These are phyloP conservation scores for Schwanniomyces vanrijiae DNA, from an alignment of 805 yeast species.

Conservation along the genomic window DNA sequence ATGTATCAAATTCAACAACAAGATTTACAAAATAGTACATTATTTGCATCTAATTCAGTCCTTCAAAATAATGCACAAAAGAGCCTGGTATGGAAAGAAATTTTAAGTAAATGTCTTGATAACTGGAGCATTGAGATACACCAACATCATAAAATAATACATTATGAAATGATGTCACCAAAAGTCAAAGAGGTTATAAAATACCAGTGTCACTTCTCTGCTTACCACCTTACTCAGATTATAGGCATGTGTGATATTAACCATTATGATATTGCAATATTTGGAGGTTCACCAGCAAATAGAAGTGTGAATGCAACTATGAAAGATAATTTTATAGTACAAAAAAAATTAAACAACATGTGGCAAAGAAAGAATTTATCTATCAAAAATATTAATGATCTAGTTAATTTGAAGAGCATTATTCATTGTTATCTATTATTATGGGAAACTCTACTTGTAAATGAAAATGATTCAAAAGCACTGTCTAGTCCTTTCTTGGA, in stretches of 20 bases:
- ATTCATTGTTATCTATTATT: conserved; percentile 40
- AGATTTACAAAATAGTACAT: conserved; percentile 45
- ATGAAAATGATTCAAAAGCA: conserved; percentile 15
- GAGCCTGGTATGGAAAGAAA: conserved; percentile 66
- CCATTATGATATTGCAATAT: conserved; percentile 76
- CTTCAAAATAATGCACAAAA: conserved; percentile 16
- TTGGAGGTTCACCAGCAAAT: conserved; percentile 80
- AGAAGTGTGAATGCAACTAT: conserved; percentile 48
- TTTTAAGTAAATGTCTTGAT: conserved; percentile 67
- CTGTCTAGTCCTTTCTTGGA: conserved; percentile 13
- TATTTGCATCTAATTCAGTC: conserved; percentile 19
- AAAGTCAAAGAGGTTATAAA: not conserved
- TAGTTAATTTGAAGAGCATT: conserved; percentile 34
- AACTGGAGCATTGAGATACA: conserved; percentile 28
- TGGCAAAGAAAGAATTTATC: conserved; percentile 23
- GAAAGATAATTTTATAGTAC: conserved; percentile 35
- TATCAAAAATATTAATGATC: conserved; percentile 20
- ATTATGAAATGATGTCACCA: not conserved
- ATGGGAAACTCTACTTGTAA: conserved; percentile 38
- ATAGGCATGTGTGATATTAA: conserved; percentile 60
- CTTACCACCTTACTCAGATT: conserved; percentile 73
- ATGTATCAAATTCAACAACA: conserved; percentile 30
- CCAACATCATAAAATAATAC: not conserved
- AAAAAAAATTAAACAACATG: conserved; percentile 29
- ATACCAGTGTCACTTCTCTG: conserved; percentile 58